These are phyloP conservation scores for Stellera chamaejasme DNA, from an alignment of 345 rosid species.

Conservation along the genomic window DNA sequence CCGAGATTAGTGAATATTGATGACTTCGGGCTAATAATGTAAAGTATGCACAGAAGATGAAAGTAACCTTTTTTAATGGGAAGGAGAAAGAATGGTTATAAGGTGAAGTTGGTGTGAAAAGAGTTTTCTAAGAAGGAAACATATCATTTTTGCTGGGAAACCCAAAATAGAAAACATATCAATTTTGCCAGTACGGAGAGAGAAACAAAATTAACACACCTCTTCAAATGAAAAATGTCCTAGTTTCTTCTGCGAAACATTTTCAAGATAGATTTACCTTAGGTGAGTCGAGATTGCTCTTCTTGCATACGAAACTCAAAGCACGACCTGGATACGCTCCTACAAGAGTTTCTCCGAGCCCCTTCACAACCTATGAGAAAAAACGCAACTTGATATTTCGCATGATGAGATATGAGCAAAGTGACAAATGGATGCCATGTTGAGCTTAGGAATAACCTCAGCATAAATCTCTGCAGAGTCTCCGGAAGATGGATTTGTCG, in stretches of 20 bases:
- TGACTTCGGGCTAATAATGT: too few relatives aligned
- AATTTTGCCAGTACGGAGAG: too few relatives aligned
- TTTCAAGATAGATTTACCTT: conserved; percentile 15
- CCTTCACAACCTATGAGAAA: conserved; percentile 31
- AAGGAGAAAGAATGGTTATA: not conserved
- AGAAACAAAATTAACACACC: too few relatives aligned
- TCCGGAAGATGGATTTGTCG: conserved; percentile 34
- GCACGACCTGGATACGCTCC: conserved; percentile 35
- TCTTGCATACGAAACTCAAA: conserved; percentile 31
- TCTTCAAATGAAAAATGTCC: too few relatives aligned
- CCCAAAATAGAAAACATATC: not conserved
- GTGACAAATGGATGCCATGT: not conserved
- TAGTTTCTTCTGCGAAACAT: too few relatives aligned
- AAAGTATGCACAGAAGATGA: too few relatives aligned
- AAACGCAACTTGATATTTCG: not conserved
- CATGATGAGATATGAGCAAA: not conserved
- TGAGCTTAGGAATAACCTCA: conserved; percentile 15
- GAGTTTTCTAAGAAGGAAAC: too few relatives aligned
- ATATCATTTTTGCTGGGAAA: not conserved
- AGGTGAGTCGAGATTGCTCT: conserved; percentile 26
- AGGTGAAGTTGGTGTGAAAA: too few relatives aligned
- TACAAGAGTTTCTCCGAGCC: conserved; percentile 37
- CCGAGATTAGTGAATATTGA: too few relatives aligned
- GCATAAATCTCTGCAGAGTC: conserved; percentile 32
- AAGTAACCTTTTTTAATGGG: not conserved